Percentiles rank a stretch among this genome's conserved stretches.
Evolutionary conservation across 257 asterid genomes (phyloP).

Genomic region (Solanum neorickii): DNA sequence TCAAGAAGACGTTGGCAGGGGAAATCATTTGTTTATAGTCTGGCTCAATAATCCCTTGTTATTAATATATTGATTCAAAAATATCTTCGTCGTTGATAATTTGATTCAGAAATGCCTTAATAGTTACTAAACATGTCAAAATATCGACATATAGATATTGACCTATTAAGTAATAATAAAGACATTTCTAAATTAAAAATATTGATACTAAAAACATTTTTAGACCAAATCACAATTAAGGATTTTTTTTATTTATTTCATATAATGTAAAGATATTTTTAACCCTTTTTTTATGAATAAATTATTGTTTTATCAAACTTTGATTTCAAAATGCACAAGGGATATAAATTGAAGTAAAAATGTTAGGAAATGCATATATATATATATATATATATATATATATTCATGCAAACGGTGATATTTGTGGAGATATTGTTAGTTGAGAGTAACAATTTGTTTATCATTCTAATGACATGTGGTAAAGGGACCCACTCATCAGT

Average conservation of each 20-base stretch:
- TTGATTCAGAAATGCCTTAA: no score
- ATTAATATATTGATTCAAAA: no score
- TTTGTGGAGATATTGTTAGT: not conserved
- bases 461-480: not conserved
- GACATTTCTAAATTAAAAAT: no score
- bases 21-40: not conserved
- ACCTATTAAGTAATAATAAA: no score
- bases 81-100: not conserved
- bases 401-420: not conserved
- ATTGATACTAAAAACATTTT: no score
- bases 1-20: not conserved
- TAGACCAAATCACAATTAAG: no score
- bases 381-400: not conserved
- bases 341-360: not conserved
- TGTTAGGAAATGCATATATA: not conserved
- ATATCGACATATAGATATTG: no score
- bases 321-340: not conserved
- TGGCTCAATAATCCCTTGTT: not conserved
- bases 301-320: not conserved
- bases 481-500: constrained; percentile 31
- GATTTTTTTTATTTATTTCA: not conserved
- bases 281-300: no score
- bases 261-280: not conserved
- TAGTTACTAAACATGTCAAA: no score
- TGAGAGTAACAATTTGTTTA: not conserved